These are phyloP conservation scores for Salix exigua DNA, from an alignment of 345 rosid species.

Conservation along the genomic window DNA sequence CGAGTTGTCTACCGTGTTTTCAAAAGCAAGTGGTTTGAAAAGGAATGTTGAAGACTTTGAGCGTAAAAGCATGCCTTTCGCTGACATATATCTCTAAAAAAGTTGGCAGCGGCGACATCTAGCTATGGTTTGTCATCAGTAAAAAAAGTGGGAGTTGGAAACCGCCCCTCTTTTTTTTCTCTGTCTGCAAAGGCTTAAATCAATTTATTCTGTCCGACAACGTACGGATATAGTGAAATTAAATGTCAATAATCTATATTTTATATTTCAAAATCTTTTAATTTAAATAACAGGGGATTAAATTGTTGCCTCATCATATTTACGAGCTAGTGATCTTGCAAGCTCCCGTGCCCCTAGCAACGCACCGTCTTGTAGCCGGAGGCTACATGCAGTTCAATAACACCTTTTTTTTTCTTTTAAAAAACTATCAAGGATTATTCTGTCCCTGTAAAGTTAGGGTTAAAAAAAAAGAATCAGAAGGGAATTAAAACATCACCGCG, in stretches of 20 bases:
- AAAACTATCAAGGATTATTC: background rate
- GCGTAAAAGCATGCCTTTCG: background rate
- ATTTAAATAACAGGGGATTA: too few relatives aligned
- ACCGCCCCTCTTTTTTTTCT: too few relatives aligned
- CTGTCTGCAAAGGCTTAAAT: too few relatives aligned
- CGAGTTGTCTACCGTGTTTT: background rate
- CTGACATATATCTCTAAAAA: background rate
- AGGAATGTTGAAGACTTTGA: background rate
- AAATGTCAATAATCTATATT: too few relatives aligned
- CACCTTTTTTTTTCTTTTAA: background rate
- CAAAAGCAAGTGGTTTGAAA: background rate
- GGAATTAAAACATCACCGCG: background rate
- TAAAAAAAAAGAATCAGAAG: background rate
- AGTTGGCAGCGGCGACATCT: constrained; percentile 8
- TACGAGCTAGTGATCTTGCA: background rate
- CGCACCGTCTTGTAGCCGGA: constrained; percentile 9
- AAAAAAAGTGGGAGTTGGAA: background rate
- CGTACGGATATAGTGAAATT: too few relatives aligned
- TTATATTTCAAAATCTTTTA: too few relatives aligned
- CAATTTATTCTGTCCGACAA: too few relatives aligned
- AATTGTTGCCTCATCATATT: background rate
- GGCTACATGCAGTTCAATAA: background rate
- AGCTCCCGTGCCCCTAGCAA: background rate
- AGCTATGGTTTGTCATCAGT: background rate
- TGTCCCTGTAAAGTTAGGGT: too few relatives aligned